A percentile compares a stretch with the other conserved stretches of the same genome.
phyloP scores from a whole-genome alignment of 768 basidiomycete genomes.

The Boletus rex-veris region DNA sequence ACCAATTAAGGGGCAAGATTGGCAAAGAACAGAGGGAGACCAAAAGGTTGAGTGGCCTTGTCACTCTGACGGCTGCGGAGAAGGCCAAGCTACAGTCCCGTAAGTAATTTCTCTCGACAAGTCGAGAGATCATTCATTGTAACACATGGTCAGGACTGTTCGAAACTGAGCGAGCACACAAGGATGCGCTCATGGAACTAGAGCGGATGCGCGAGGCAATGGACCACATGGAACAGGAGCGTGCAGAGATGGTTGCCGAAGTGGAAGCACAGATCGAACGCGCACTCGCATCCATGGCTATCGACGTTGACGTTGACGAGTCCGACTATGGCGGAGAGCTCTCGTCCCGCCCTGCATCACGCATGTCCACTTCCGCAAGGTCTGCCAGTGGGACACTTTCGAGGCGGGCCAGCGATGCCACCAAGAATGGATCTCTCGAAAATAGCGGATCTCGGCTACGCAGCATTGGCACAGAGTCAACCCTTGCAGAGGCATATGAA shows the following conservation, averaged over 20 bases:
- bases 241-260: conserved; percentile 88
- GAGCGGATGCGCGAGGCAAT: conserved; percentile 80
- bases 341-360: conserved; percentile 67
- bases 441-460: conserved; percentile 44
- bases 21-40: conserved; percentile 90
- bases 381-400: conserved; percentile 47
- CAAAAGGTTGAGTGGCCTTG: conserved; percentile 74
- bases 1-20: conserved; percentile 80
- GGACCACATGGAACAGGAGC: conserved; percentile 85
- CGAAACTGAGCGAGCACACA: conserved; percentile 80
- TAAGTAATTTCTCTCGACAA: conserved; percentile 38
- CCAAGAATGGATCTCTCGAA: conserved; percentile 36
- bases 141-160: conserved; percentile 55
- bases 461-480: conserved; percentile 77
- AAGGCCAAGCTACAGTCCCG: conserved; percentile 75
- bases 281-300: conserved; percentile 80
- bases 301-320: conserved; percentile 65
- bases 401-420: conserved; percentile 58
- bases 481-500: conserved; percentile 66
- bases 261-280: conserved; percentile 89
- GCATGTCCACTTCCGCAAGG: conserved; percentile 56
- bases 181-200: conserved; percentile 76
- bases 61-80: conserved; percentile 73
- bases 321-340: conserved; percentile 59
- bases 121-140: background rate